Base-by-base conservation (phyloP, 768 basidiomycete genomes). In the Kwoniella shandongensis region DNA sequence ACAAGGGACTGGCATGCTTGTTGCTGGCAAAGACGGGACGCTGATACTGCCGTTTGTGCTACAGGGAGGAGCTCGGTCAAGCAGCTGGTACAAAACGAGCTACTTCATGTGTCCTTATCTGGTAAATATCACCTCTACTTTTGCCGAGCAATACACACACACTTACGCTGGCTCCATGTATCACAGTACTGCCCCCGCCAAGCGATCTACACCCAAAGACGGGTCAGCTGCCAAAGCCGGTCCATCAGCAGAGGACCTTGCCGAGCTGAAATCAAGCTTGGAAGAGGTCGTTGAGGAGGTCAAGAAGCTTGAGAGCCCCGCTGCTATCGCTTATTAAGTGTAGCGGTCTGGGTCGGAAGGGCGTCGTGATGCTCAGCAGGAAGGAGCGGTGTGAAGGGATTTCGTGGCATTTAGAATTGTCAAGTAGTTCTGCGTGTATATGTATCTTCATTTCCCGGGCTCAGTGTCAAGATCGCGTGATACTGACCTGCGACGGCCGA, bases 71-170 rank as follows among this genome's bases (percentile, higher is more conserved):
- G 72, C 86, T 99, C 26, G 96, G 96, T 0, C 86, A 88, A 66
- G 90, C 93, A 17, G 91, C 91, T 73, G 88, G 90, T 48, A 99
- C 96, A 41, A 99, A 99, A 80, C 86, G 96, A 66, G 94, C 96
- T 30, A 99, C 96, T 46, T 94, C 91, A 66, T 97, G 93, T 77
- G 93, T 99, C 4, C 88, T 99, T 85, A 81, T 98, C 50, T 92
- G 66, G 72, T 74, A 48, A 59, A 65, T 57, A 17, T 11, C 36
- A 50, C n/a, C 8, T 6, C 30, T 35, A 15, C 17, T 46, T 46
- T 23, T 17, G 7, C 17, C 29, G 4, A 46, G 15, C 18, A 46
- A 46, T 13, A n/a, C n/a, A n/a, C n/a, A n/a, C n/a, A n/a, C n/a
- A n/a, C n/a, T n/a, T n/a, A n/a, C n/a, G n/a, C n/a, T n/a, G n/a